Percentiles rank a stretch among this genome's conserved stretches.
Evolutionary conservation across 2,329 filamentous ascomycete species (phyloP).

Genomic region (Aaosphaeria pasadenensis): DNA sequence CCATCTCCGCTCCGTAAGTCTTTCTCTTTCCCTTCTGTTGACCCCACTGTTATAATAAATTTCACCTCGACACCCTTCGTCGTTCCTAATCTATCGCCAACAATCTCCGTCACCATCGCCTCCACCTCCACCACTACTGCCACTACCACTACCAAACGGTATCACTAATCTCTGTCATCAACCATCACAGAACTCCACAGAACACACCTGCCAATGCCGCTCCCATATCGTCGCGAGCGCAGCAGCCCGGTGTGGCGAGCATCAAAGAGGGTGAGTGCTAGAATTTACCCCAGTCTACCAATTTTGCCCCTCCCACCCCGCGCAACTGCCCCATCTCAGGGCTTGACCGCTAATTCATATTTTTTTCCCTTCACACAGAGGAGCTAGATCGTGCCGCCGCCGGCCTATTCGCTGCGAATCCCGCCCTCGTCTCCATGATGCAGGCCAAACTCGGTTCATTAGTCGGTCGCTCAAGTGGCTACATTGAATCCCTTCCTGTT

Average conservation of each 20-base stretch:
- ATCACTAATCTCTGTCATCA: conserved; percentile 28
- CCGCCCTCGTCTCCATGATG: conserved; percentile 93
- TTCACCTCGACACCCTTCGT: conserved; percentile 63
- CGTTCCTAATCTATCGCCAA: conserved; percentile 20
- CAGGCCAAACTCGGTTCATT: conserved; percentile 92
- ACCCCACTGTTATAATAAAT: conserved; percentile 32
- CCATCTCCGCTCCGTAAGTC: conserved; percentile 59
- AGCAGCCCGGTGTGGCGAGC: conserved; percentile 88
- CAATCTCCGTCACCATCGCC: conserved; percentile 7
- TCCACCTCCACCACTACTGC: conserved; percentile 19
- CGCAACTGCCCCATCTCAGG: conserved; percentile 4
- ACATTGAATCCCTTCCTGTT: conserved; percentile 91
- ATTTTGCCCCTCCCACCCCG: conserved; percentile 19
- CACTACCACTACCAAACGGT: conserved; percentile 10
- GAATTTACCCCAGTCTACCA: conserved; percentile 6
- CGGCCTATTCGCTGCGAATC: conserved; percentile 93
- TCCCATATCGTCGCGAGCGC: conserved; percentile 94
- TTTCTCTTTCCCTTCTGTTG: not conserved
- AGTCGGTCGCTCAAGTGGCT: conserved; percentile 92
- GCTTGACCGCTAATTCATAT: conserved; percentile 37
- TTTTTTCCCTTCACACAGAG: conserved; percentile 57
- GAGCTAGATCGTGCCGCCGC: conserved; percentile 86
- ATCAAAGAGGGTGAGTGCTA: conserved; percentile 84
- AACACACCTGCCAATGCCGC: conserved; percentile 96
- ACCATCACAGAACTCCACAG: conserved; percentile 76